These are phyloP conservation scores for Coemansia sp. DNA, from an alignment of 192 early-diverging fungal genomes.

Conservation along the genomic window DNA sequence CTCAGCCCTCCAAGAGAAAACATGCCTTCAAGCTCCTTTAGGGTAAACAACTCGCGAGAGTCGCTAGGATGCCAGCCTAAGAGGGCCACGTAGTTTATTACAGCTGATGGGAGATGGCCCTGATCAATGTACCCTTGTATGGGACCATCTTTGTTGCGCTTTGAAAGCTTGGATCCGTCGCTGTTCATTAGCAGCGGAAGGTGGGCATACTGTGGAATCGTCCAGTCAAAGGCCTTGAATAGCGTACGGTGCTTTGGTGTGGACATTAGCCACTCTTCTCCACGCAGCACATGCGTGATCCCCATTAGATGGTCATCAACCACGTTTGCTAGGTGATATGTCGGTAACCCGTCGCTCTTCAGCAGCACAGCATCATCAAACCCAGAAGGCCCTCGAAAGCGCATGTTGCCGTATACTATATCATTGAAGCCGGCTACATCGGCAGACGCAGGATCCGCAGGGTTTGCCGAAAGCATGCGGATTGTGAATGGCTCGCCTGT, in stretches of 20 bases:
- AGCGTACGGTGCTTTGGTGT: constrained; percentile 90
- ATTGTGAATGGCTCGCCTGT: constrained; percentile 64
- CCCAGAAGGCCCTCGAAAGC: constrained; percentile 65
- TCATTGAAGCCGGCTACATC: constrained; percentile 67
- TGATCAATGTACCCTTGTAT: constrained; percentile 75
- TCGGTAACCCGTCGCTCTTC: constrained; percentile 91
- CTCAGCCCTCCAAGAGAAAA: constrained; percentile 43
- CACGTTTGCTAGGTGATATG: constrained; percentile 95
- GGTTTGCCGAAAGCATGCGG: constrained; percentile 62
- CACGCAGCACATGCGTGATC: constrained; percentile 90
- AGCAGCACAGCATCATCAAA: constrained; percentile 89
- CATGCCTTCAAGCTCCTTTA: constrained; percentile 35
- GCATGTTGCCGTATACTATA: constrained; percentile 72
- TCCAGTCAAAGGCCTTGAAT: constrained; percentile 82
- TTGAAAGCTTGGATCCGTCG: constrained; percentile 87
- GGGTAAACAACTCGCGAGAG: constrained; percentile 64
- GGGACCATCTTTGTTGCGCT: constrained; percentile 71
- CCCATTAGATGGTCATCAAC: constrained; percentile 91
- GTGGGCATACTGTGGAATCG: constrained; percentile 77
- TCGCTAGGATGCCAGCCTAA: constrained; percentile 75
- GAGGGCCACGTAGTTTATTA: constrained; percentile 86
- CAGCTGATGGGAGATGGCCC: constrained; percentile 81
- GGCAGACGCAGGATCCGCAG: constrained; percentile 51
- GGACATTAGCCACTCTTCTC: constrained; percentile 95
- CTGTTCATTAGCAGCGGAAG: constrained; percentile 84